Evolutionary conservation across 805 yeast genomes (phyloP), one percentile per base, ranked within the genome.

Genomic region (Alloascoidea africana): DNA sequence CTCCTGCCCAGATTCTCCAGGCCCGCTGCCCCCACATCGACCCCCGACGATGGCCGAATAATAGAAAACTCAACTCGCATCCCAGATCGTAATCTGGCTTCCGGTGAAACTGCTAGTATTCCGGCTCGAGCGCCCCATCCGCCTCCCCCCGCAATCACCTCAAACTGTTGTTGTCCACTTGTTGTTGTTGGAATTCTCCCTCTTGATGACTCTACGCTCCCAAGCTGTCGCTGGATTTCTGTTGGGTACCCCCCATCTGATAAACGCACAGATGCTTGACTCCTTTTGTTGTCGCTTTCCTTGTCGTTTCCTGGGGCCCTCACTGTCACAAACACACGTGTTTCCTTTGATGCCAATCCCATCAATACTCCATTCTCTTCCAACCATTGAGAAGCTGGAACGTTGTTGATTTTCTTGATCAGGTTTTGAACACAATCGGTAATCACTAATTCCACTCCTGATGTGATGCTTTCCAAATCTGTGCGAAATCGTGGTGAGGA

Each of bases 341-440:
- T 23, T n/a, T 23, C 30, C 30, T 23, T 23, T 23, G 30, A 23
- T 23, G 30, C 30, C 30, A 23, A 23, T 23, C n/a, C n/a, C n/a
- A 8, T 23, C 8, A 23, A 8, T 8, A 23, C n/a, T 8, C n/a
- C 30, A 23, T 23, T 23, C n/a, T 23, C 30, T 23, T 23, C 30
- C 8, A 23, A n/a, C 8, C n/a, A 23, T 8, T 23, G n/a, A 23
- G 30, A 23, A 23, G 30, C 30, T 23, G 30, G 30, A 8, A 8
- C 30, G n/a, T 23, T n/a, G n/a, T 23, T 23, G n/a, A 23, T 23
- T 23, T 8, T 23, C n/a, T 23, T 23, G 13, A 23, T n/a, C n/a
- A 23, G n/a, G n/a, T 23, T 23, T 23, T 23, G 30, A 8, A 8
- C n/a, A 23, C 30, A 23, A 8, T 8, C 8, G 8, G 30, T 23